Evolutionary conservation across 805 yeast species (phyloP).

Genomic region (Candida stauntonica): DNA sequence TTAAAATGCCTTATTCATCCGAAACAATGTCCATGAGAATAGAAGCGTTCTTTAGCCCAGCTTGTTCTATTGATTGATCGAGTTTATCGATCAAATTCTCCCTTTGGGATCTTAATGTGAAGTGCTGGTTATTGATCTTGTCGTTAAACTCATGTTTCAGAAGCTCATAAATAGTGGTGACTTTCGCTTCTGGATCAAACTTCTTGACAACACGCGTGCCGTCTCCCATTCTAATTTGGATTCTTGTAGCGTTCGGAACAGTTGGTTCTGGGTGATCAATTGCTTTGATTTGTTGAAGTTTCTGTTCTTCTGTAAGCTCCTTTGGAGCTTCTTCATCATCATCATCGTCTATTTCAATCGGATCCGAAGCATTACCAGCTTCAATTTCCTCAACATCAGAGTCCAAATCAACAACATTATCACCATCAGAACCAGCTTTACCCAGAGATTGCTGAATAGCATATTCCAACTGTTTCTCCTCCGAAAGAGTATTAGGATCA

Average conservation of each 20-base stretch:
- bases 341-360: conserved; percentile 24
- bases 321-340: conserved; percentile 9
- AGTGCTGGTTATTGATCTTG: conserved; percentile 38
- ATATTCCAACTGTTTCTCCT: conserved; percentile 77
- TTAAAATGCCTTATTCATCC: conserved; percentile 6
- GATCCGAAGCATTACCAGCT: conserved; percentile 17
- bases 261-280: conserved; percentile 60
- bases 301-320: conserved; percentile 36
- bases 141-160: conserved; percentile 53
- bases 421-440: conserved; percentile 1
- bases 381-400: conserved; percentile 25
- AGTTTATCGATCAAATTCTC: conserved; percentile 51
- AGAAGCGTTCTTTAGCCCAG: conserved; percentile 81
- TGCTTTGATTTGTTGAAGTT: conserved; percentile 47
- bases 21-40: conserved; percentile 23
- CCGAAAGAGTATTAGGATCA: conserved; percentile 64
- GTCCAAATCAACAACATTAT: conserved; percentile 4
- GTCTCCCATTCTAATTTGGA: conserved; percentile 84
- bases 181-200: conserved; percentile 55
- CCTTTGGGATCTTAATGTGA: conserved; percentile 40
- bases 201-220: conserved; percentile 80
- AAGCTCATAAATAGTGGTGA: conserved; percentile 56
- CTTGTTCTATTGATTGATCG: conserved; percentile 58
- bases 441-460: conserved; percentile 68
- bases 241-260: conserved; percentile 39